These are phyloP conservation scores for Cladosporium halotolerans DNA, from an alignment of 2,329 filamentous ascomycete genomes.

Conservation along the genomic window DNA sequence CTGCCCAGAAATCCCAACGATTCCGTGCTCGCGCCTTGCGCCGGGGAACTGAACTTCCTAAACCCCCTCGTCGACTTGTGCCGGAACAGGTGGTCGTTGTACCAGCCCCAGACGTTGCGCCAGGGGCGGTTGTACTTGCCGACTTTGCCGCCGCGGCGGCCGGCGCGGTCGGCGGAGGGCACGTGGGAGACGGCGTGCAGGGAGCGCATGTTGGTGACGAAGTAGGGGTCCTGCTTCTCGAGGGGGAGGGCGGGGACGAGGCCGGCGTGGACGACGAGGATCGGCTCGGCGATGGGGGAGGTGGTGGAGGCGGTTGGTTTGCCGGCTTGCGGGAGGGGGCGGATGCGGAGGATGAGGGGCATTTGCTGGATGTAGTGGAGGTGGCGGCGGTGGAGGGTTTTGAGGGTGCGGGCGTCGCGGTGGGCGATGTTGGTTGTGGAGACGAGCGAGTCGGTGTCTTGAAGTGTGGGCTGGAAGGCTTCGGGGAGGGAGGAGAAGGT, in stretches of 20 bases:
- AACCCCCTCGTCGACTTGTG: constrained; percentile 11
- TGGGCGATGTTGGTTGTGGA: constrained; percentile 3
- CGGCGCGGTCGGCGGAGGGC: constrained; percentile 39
- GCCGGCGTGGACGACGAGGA: constrained; percentile 79
- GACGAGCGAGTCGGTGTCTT: constrained; percentile 7
- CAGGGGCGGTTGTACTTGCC: constrained; percentile 24
- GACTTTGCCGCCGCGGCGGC: constrained; percentile 17
- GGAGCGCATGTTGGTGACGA: constrained; percentile 88
- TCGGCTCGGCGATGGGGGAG: constrained; percentile 56
- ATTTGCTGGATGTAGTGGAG: constrained; percentile 28
- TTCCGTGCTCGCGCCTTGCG: not conserved
- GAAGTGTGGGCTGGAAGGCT: not conserved
- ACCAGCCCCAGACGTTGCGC: constrained; percentile 30
- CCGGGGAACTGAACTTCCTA: not conserved
- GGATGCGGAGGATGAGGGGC: constrained; percentile 33
- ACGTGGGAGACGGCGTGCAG: constrained; percentile 59
- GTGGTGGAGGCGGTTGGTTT: constrained; percentile 12
- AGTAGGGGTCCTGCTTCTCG: constrained; percentile 65
- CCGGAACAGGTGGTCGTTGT: constrained; percentile 25
- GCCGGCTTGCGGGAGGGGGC: constrained; percentile 23
- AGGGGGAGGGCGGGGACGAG: constrained; percentile 70
- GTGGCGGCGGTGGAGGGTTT: constrained; percentile 25
- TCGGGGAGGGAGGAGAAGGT: constrained; percentile 1
- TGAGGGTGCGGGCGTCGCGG: constrained; percentile 26
- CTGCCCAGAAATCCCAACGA: not conserved